These are phyloP conservation scores for Kuraishia ogatae DNA, from an alignment of 805 yeast genomes.

Conservation along the genomic window DNA sequence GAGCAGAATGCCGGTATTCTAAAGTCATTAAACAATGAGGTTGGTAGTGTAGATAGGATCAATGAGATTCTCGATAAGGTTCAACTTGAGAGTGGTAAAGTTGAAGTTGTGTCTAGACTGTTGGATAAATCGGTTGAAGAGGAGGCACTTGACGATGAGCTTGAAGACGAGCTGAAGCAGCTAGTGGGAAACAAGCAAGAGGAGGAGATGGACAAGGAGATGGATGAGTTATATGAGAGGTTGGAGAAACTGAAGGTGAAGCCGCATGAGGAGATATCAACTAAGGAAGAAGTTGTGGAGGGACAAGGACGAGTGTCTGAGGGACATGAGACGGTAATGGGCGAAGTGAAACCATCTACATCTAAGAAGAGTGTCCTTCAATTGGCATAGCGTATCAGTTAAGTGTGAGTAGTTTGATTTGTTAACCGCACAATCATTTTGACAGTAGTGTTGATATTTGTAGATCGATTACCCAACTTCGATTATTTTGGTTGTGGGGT, in stretches of 20 bases:
- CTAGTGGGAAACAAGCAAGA: not conserved
- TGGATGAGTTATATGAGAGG: not conserved
- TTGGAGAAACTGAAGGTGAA: not conserved
- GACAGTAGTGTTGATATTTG: too few relatives aligned
- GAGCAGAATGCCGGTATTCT: slow-evolving; percentile 16
- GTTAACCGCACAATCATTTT: too few relatives aligned
- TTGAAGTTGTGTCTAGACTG: not conserved
- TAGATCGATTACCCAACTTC: too few relatives aligned
- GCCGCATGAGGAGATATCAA: not conserved
- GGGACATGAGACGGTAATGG: too few relatives aligned
- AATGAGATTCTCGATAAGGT: not conserved
- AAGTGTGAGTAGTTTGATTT: too few relatives aligned
- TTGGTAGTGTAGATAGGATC: slow-evolving; percentile 4
- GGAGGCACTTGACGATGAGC: not conserved
- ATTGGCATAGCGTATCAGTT: too few relatives aligned
- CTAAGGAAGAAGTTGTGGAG: too few relatives aligned
- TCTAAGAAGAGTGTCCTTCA: too few relatives aligned
- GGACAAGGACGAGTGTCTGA: not conserved
- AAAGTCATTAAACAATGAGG: slow-evolving; percentile 14
- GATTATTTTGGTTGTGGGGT: too few relatives aligned
- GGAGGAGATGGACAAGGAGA: not conserved
- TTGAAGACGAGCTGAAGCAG: not conserved
- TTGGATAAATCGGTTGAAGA: not conserved
- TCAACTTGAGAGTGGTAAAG: not conserved
- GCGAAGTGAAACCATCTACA: too few relatives aligned